Conservation (phyloP, 805 yeast species). For the Cyberlindnera xylosilytica region DNA sequence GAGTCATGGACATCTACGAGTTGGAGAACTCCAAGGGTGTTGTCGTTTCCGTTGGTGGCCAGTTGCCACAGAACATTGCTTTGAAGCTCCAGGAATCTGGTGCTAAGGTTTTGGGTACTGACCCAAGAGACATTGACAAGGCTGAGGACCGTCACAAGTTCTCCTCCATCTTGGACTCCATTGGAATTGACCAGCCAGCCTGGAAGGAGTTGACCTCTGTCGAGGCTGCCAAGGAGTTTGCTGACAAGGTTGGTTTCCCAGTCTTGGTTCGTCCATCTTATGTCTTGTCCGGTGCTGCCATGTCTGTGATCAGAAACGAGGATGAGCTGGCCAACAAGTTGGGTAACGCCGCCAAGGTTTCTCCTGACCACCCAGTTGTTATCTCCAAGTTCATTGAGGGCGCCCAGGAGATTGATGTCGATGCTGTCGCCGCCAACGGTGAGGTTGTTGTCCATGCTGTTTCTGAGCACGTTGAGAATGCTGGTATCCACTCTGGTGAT, state of each 20-base stretch:
- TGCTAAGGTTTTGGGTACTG: conserved; percentile 88
- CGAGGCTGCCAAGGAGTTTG: conserved; percentile 81
- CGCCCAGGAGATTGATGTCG: conserved; percentile 96
- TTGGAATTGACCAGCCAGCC: conserved; percentile 93
- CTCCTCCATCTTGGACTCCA: conserved; percentile 88
- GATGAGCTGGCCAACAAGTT: conserved; percentile 79
- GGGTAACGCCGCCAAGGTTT: conserved; percentile 85
- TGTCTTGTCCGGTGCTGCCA: conserved; percentile 97
- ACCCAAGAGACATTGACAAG: conserved; percentile 91
- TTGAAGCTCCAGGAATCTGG: conserved; percentile 74
- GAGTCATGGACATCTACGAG: conserved; percentile 96
- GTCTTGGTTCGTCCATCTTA: conserved; percentile 97
- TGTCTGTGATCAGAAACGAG: conserved; percentile 85
- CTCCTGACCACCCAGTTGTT: conserved; percentile 96
- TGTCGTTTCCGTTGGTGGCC: conserved; percentile 97
- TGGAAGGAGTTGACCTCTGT: conserved; percentile 94
- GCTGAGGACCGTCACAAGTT: conserved; percentile 99
- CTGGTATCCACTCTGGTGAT: conserved; percentile 99
- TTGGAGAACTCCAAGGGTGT: conserved; percentile 87
- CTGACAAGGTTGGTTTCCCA: conserved; percentile 86
- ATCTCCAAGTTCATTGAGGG: conserved; percentile 94
- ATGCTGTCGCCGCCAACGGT: conserved; percentile 92
- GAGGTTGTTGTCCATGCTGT: conserved; percentile 89
- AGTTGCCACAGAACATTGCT: conserved; percentile 96
- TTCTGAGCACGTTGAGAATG: conserved; percentile 97